Conservation (phyloP, 1,284 basidiomycete species). For the Leucoagaricus sp. region DNA sequence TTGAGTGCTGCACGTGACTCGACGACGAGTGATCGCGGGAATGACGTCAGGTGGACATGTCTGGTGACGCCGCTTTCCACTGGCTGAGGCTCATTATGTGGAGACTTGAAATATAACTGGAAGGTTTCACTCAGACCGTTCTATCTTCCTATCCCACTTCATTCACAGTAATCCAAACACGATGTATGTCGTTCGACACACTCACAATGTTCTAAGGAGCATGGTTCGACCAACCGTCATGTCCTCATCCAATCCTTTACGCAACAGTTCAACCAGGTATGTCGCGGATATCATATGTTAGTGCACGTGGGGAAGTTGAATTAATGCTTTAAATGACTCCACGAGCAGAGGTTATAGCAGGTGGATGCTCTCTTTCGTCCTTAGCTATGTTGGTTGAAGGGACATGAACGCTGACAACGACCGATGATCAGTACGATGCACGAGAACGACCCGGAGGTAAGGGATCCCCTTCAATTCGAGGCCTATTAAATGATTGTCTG, state of each 20-base stretch:
- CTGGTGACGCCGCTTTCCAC: not conserved
- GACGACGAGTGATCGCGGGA: not conserved
- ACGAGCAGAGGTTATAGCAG: conserved; percentile 4
- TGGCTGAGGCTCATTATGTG: not conserved
- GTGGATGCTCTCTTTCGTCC: conserved; percentile 1
- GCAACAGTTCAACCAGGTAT: conserved; percentile 10
- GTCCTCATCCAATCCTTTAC: not conserved
- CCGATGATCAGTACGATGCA: conserved; percentile 53
- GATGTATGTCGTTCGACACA: conserved; percentile 5
- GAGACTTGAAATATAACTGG: conserved; percentile 9
- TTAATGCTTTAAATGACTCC: not conserved
- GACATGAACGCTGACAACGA: not conserved
- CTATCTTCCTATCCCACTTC: not conserved
- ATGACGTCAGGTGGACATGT: conserved; percentile 14
- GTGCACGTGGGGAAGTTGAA: not conserved
- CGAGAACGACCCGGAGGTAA: conserved; percentile 60
- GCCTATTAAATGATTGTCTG: not conserved
- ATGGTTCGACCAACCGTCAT: not conserved
- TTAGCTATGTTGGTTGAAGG: not conserved
- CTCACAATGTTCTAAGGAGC: not conserved
- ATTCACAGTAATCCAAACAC: not conserved
- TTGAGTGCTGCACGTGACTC: conserved; percentile 1
- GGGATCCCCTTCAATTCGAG: conserved; percentile 14
- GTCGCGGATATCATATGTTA: not conserved
- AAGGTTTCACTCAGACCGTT: conserved; percentile 9